Evolutionary conservation across 352 stramenopile species (phyloP), one percentile per base, ranked within the genome.

Genomic region (Plasmopara muralis): DNA sequence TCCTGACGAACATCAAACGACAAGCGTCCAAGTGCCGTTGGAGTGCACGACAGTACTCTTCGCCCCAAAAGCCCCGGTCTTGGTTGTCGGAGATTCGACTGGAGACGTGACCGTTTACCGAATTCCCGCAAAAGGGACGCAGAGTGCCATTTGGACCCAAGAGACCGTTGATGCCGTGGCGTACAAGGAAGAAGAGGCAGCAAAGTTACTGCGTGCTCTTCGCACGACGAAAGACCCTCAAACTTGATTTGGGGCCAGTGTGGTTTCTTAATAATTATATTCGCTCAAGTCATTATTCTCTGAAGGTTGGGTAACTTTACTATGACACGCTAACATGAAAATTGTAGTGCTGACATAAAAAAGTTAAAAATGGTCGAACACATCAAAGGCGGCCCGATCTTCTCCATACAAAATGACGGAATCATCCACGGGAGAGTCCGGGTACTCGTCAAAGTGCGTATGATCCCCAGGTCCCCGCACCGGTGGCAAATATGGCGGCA

Each of bases 381-480:
- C 77, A 51, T 91, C 77, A 47, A 93, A 93, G 6, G 77, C 77
- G 7, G 71, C 77, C 59, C 85, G 78, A 57, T 96, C 88, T 51
- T 93, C 80, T 18, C 81, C 78, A 50, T 78, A 93, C 35, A 97
- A 74, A 50, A 89, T 68, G 42, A 83, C 70, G 33, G 80, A 82
- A 57, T 93, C 76, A 54, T 95, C 86, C 48, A 93, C 68, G 33
- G 88, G 84, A 14, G 83, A 95, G 59, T 97, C 88, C 2, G 89
- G 88, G 64, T 97, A 97, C 62, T 87, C 75, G 62, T 97, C 90
- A 65, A 97, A 97, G 80, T 97, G 91, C 63, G 85, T 81, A 53
- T 95, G 90, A 50, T 97, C 90, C 2, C 80, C 83, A 2, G 85
- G 81, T 4, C 85, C 85, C 1, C 72, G 66, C 16, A 97, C 75